Percentiles rank a stretch among this genome's conserved stretches.
Conservation (phyloP, 1,284 basidiomycete species). For the Cutaneotrichosporon cavernicola region DNA sequence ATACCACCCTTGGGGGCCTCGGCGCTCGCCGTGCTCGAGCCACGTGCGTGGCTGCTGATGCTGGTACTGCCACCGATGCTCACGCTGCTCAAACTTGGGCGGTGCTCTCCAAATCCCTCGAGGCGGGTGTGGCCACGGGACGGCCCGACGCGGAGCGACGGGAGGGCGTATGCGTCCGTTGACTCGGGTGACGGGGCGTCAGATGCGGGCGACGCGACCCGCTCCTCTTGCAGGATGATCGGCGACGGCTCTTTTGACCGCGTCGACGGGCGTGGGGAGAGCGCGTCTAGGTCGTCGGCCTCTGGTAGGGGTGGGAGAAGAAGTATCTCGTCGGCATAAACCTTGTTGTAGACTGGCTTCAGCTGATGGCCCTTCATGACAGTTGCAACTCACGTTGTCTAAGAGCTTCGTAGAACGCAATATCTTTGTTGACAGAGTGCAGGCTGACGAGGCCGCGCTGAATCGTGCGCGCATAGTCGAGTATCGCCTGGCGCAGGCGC, state of each 20-base stretch:
- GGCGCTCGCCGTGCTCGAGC: conserved; percentile 12
- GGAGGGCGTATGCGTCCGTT: conserved; percentile 16
- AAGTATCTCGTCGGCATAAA: conserved; percentile 80
- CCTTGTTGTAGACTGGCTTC: conserved; percentile 70
- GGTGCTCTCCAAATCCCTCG: conserved; percentile 7
- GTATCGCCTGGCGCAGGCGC: conserved; percentile 69
- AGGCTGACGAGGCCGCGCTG: conserved; percentile 81
- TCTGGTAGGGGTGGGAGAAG: conserved; percentile 31
- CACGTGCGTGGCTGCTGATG: conserved; percentile 14
- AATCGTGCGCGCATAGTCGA: conserved; percentile 80
- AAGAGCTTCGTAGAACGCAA: conserved; percentile 85
- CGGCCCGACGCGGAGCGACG: conserved; percentile 24
- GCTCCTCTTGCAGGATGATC: neutral
- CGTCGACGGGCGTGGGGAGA: conserved; percentile 14
- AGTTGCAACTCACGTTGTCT: conserved; percentile 59
- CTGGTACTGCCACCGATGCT: conserved; percentile 11
- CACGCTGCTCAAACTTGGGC: conserved; percentile 20
- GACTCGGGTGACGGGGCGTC: conserved; percentile 3
- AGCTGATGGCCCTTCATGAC: neutral
- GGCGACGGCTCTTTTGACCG: conserved; percentile 17
- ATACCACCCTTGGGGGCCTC: conserved; percentile 17
- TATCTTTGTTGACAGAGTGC: conserved; percentile 72
- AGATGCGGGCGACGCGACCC: neutral
- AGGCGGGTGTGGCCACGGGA: neutral
- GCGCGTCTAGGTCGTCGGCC: conserved; percentile 15